phyloP scores from a whole-genome alignment of 148 eudicot species.

The Cornus kousa region DNA sequence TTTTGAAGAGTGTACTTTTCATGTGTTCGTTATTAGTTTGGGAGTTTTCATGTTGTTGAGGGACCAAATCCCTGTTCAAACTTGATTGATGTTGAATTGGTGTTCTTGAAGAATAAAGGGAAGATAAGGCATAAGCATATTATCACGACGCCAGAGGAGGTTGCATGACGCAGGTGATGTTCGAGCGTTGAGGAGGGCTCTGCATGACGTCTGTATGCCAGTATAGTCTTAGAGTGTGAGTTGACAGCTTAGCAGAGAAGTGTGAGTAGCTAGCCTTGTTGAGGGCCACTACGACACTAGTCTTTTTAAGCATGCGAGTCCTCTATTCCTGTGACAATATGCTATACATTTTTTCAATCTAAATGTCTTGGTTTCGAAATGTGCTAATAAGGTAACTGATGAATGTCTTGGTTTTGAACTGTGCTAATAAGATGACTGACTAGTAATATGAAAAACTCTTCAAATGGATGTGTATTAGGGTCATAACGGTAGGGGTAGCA shows the following conservation, averaged over 20 bases:
- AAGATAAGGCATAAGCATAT: neutral
- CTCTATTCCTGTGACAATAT: neutral
- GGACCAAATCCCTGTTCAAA: neutral
- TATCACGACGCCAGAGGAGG: too few species aligned
- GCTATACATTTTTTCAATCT: neutral
- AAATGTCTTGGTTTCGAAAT: neutral
- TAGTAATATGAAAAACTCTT: neutral
- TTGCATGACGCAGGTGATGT: too few species aligned
- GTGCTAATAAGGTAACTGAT: neutral
- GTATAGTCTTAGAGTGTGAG: too few species aligned
- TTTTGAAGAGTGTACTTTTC: neutral
- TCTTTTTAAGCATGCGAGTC: too few species aligned
- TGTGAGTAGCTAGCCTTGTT: too few species aligned
- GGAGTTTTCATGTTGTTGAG: neutral
- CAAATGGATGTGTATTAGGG: too few species aligned
- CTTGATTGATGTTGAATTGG: neutral
- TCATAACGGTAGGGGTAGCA: too few species aligned
- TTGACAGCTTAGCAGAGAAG: too few species aligned
- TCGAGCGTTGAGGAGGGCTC: too few species aligned
- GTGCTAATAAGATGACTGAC: neutral
- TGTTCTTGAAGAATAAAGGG: neutral
- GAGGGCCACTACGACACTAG: too few species aligned
- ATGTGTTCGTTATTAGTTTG: neutral
- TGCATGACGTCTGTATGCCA: too few species aligned
- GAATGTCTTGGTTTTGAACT: neutral